Percentiles rank a stretch among this genome's conserved stretches.
Conservation (phyloP, 208 protist genomes). For the Strigomonas culicis region DNA sequence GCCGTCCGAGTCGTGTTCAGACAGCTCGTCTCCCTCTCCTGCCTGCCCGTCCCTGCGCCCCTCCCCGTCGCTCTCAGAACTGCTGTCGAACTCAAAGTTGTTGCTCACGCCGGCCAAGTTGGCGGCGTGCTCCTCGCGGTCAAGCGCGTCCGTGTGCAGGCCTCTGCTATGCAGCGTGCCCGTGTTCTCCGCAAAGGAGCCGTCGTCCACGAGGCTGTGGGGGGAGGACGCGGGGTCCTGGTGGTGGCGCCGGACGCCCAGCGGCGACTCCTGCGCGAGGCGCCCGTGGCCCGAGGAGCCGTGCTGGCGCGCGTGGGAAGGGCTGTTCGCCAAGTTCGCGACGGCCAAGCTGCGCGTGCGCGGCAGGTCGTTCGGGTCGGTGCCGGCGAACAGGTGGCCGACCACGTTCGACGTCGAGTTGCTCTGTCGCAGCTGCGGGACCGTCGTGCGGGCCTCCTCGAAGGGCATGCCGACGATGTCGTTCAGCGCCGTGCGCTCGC, state of each 20-base stretch:
- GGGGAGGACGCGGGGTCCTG: too few species aligned
- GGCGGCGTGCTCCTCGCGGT: not conserved
- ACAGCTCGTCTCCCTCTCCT: too few species aligned
- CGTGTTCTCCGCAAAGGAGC: not conserved
- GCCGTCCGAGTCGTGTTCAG: not conserved
- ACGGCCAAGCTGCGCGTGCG: slow-evolving; percentile 5
- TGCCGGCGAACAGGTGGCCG: too few species aligned
- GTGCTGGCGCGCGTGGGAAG: not conserved
- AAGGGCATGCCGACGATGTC: slow-evolving; percentile 16
- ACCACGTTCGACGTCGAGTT: too few species aligned
- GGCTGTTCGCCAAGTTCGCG: not conserved
- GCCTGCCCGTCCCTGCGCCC: not conserved
- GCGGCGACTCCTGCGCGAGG: not conserved
- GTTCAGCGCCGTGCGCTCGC: slow-evolving; percentile 7
- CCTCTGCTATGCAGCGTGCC: not conserved
- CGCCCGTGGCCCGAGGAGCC: not conserved
- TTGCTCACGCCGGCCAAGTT: too few species aligned
- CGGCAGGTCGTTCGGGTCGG: not conserved
- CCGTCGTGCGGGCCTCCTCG: not conserved
- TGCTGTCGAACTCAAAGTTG: slow-evolving; percentile 11
- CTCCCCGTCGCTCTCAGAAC: slow-evolving; percentile 1
- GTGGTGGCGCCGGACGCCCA: too few species aligned
- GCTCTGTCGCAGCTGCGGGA: too few species aligned
- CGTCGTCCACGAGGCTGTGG: not conserved
- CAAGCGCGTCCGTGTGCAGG: not conserved